These are phyloP conservation scores for Nitzschia sp. DNA, from an alignment of 108 stramenopile species.

Conservation along the genomic window DNA sequence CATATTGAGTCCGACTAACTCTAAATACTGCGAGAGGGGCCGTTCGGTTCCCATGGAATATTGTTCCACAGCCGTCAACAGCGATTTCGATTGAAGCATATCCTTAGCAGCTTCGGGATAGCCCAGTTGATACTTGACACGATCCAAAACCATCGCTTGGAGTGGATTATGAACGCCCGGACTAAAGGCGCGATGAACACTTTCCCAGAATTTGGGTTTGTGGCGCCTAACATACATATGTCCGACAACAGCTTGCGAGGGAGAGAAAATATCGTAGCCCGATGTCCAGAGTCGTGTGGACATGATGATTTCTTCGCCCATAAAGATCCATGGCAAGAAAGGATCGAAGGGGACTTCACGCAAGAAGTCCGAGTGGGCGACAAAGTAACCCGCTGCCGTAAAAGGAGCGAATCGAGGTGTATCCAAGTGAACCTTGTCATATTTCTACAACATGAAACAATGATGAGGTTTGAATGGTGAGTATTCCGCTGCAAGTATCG, in stretches of 20 bases:
- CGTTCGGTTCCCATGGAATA: conserved; percentile 82
- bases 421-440: conserved; percentile 58
- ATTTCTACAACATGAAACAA: conserved; percentile 30
- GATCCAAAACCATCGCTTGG: conserved; percentile 71
- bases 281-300: conserved; percentile 90
- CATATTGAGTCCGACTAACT: conserved; percentile 79
- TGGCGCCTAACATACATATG: conserved; percentile 87
- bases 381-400: conserved; percentile 79
- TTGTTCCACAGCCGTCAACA: conserved; percentile 81
- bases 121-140: conserved; percentile 80
- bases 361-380: conserved; percentile 58
- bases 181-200: conserved; percentile 79
- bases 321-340: conserved; percentile 96
- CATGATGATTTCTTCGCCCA: conserved; percentile 96
- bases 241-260: conserved; percentile 82
- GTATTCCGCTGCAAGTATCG: not conserved
- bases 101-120: conserved; percentile 86
- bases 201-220: conserved; percentile 99
- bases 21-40: conserved; percentile 66
- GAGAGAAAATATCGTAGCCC: conserved; percentile 97
- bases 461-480: not conserved
- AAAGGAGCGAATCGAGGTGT: conserved; percentile 83
- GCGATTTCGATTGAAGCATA: conserved; percentile 60
- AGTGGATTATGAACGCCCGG: conserved; percentile 74
- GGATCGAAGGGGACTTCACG: conserved; percentile 95